These are phyloP conservation scores for Cyclostephanos tholiformis DNA, from an alignment of 108 stramenopile species.

Conservation along the genomic window DNA sequence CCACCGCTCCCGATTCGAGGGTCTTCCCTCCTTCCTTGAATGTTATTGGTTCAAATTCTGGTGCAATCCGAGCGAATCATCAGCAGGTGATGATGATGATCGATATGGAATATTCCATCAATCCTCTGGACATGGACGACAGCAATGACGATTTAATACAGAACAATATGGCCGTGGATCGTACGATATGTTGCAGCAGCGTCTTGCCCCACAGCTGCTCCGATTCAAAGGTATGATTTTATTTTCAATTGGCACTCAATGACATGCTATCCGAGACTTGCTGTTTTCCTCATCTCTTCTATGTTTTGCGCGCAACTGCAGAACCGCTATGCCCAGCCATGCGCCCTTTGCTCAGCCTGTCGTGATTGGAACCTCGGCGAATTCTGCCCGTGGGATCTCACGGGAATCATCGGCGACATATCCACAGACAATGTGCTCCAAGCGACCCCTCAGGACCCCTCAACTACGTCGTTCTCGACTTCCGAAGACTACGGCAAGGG, in stretches of 20 bases:
- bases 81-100: neutral
- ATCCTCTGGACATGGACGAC: neutral
- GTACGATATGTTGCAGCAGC: constrained; percentile 3
- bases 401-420: constrained; percentile 37
- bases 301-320: neutral
- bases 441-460: neutral
- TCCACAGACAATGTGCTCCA: constrained; percentile 12
- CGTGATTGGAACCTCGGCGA: constrained; percentile 53
- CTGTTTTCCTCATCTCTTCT: neutral
- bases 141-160: neutral
- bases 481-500: neutral
- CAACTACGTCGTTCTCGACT: neutral
- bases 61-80: neutral
- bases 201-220: constrained; percentile 30
- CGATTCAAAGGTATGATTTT: constrained; percentile 20
- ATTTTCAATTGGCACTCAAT: neutral
- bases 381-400: constrained; percentile 53
- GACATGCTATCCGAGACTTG: neutral
- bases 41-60: neutral
- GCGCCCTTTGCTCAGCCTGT: constrained; percentile 48
- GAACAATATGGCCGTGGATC: neutral
- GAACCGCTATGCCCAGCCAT: constrained; percentile 27
- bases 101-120: constrained; percentile 10
- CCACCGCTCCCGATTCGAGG: neutral
- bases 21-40: neutral